phyloP scores from a whole-genome alignment of 768 basidiomycete species.

The Boletellus ananas region DNA sequence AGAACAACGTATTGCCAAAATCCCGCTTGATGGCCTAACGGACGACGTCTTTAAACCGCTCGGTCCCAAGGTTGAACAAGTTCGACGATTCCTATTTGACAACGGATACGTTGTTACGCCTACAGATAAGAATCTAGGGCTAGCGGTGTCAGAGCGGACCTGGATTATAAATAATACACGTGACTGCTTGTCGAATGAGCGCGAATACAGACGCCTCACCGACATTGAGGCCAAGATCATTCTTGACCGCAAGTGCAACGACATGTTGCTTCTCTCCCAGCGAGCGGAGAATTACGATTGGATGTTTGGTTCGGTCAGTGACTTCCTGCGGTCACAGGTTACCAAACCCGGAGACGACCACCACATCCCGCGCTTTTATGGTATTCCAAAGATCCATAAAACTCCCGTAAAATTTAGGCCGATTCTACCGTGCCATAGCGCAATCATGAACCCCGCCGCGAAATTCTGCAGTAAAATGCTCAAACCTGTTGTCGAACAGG shows the following conservation, averaged over 20 bases:
- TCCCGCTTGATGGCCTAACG: neutral
- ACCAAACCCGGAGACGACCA: neutral
- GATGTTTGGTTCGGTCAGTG: no score
- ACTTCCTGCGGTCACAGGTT: neutral
- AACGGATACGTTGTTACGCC: neutral
- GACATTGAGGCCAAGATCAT: neutral
- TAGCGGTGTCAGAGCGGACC: slow-evolving; percentile 4
- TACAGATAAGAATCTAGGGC: slow-evolving; percentile 3
- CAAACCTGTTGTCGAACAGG: slow-evolving; percentile 5
- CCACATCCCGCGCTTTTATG: slow-evolving; percentile 5
- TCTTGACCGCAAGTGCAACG: neutral
- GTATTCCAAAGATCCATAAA: slow-evolving; percentile 15
- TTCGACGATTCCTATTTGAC: neutral
- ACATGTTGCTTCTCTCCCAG: neutral
- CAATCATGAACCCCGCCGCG: neutral
- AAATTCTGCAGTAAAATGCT: slow-evolving; percentile 5
- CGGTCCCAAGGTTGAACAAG: neutral
- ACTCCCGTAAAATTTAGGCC: slow-evolving; percentile 2
- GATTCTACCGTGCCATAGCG: neutral
- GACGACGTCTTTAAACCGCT: slow-evolving; percentile 2
- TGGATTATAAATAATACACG: neutral
- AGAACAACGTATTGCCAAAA: no score
- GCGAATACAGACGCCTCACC: neutral
- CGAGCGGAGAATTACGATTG: no score
- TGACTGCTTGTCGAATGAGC: neutral